Base-by-base conservation (phyloP, 345 rosid genomes). In the Raphanus sativus region DNA sequence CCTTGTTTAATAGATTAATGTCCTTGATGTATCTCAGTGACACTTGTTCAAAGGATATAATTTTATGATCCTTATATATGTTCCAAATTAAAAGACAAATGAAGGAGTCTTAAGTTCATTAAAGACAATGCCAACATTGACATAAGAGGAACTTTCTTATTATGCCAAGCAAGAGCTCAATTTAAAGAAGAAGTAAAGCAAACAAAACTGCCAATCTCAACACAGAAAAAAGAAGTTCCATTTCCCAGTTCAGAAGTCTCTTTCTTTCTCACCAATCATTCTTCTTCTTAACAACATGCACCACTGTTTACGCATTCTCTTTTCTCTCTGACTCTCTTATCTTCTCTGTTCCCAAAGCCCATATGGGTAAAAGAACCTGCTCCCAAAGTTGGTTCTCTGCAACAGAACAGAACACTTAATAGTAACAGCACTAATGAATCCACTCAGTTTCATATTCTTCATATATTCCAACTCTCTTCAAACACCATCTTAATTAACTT, bases 281-380 rank as follows among this genome's bases (percentile, higher is more conserved):
- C 76, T 77, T 65, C 67, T 76, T 77, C 45, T 69, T 78, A 71
- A 80, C 79, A 76, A 61, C 82, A 81, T 75, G 88, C 86, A 87
- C 80, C 66, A 77, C 50, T 63, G 71, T 77, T 55, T 54, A 60
- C 64, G 72, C 65, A 67, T 33, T 69, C 75, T 71, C 62, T 75
- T 75, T 69, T 62, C 34, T 61, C 85, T 69, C 83, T 83, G 83
- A 81, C 86, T 81, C 75, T 79, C 84, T 85, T 76, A 84, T 86
- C 92, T 86, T 80, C 73, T 83, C 91, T 80, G 84, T 86, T 87
- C 85, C 92, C 89, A 83, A 85, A n/a, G 88, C 96, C 96, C 95
- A 89, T 90, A 78, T 86, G 76, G 58, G 62, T 24, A 55, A 79
- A 63, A 69, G 79, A 79, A 79, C 67, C 82, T 79, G 78, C 78